Evolutionary conservation across 768 basidiomycete genomes (phyloP).

Genomic region (Kwoniella heveanensis): DNA sequence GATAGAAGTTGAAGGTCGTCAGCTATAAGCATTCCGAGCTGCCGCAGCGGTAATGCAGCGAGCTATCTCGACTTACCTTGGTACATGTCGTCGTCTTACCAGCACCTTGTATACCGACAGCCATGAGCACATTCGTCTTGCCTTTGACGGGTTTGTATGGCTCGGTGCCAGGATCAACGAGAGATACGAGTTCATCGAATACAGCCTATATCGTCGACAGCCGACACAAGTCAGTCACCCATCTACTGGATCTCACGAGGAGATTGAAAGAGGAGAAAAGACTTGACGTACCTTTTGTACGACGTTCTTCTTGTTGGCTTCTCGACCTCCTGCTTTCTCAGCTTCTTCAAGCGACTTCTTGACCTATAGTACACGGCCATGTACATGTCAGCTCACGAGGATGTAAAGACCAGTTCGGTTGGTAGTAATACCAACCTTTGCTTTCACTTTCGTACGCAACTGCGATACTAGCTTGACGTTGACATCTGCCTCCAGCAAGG

Average conservation of each 20-base stretch:
- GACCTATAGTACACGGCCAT: slow-evolving; percentile 30
- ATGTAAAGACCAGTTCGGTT: background rate
- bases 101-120: slow-evolving; percentile 93
- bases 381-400: background rate
- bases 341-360: slow-evolving; percentile 61
- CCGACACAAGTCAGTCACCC: too few relatives aligned
- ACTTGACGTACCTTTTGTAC: slow-evolving; percentile 81
- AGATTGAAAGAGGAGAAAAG: too few relatives aligned
- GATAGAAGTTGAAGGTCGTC: background rate
- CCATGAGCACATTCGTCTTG: slow-evolving; percentile 92
- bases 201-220: slow-evolving; percentile 70
- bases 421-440: slow-evolving; percentile 71
- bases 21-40: too few relatives aligned
- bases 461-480: slow-evolving; percentile 94
- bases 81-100: slow-evolving; percentile 99
- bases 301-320: slow-evolving; percentile 78
- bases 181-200: slow-evolving; percentile 90
- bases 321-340: slow-evolving; percentile 71
- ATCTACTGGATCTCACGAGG: too few relatives aligned
- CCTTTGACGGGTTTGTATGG: slow-evolving; percentile 97
- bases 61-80: slow-evolving; percentile 59
- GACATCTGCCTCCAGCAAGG: slow-evolving; percentile 92
- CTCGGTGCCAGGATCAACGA: slow-evolving; percentile 94
- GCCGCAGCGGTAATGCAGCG: too few relatives aligned
- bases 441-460: slow-evolving; percentile 83